These are phyloP conservation scores for Phytophthora agathidicida DNA, from an alignment of 352 stramenopile genomes.

Conservation along the genomic window DNA sequence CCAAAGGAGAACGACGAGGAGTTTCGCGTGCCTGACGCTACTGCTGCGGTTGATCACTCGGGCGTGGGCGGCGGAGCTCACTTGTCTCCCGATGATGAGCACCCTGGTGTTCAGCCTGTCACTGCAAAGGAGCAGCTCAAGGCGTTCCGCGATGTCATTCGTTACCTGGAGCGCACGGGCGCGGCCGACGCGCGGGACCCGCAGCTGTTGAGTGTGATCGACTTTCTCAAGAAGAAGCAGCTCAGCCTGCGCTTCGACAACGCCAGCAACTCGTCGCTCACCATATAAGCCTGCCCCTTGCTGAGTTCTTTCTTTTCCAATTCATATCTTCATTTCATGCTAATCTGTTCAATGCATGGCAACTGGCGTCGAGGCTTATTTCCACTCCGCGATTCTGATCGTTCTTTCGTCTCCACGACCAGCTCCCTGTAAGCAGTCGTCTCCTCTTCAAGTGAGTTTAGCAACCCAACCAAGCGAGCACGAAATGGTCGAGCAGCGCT, in stretches of 20 bases:
- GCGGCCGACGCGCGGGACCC: constrained; percentile 67
- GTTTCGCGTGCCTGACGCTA: constrained; percentile 74
- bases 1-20: constrained; percentile 83
- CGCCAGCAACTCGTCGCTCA: constrained; percentile 81
- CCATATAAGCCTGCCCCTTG: constrained; percentile 57
- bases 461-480: constrained; percentile 59
- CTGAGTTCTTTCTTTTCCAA: not conserved
- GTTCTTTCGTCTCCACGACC: constrained; percentile 31
- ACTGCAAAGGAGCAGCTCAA: constrained; percentile 86
- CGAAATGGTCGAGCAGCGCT: constrained; percentile 52
- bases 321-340: constrained; percentile 18
- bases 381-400: constrained; percentile 6
- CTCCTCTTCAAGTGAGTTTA: constrained; percentile 76
- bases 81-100: constrained; percentile 45
- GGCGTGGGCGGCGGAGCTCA: constrained; percentile 18
- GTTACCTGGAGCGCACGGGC: constrained; percentile 81
- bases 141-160: constrained; percentile 86
- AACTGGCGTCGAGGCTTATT: constrained; percentile 15
- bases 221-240: constrained; percentile 91
- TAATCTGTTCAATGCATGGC: constrained; percentile 26
- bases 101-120: constrained; percentile 40
- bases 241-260: constrained; percentile 88
- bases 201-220: constrained; percentile 78
- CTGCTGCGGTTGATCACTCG: constrained; percentile 40
- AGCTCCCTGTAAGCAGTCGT: constrained; percentile 50